Conservation (phyloP, 768 basidiomycete species). For the Lactarius hatsudake region DNA sequence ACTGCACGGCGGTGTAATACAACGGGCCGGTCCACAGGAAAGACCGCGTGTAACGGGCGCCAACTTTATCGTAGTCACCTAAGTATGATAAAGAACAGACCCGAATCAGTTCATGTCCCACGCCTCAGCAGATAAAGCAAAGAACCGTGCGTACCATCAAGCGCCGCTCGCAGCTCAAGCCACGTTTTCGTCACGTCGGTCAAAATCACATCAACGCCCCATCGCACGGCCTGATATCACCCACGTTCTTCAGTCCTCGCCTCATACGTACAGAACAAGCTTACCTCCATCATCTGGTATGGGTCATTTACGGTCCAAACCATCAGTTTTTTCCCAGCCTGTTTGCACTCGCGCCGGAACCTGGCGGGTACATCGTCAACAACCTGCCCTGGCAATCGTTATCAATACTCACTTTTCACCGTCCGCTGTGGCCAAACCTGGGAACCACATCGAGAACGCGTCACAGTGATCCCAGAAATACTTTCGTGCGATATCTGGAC, state of each 20-base stretch:
- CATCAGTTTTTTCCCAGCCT: conserved; percentile 77
- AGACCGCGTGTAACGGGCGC: conserved; percentile 22
- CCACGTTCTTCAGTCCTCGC: conserved; percentile 32
- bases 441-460: conserved; percentile 84
- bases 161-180: conserved; percentile 38
- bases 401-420: conserved; percentile 57
- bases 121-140: background rate
- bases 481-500: conserved; percentile 65
- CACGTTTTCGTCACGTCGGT: conserved; percentile 44
- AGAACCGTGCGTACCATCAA: conserved; percentile 27
- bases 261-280: conserved; percentile 28
- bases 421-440: conserved; percentile 62
- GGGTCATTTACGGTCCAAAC: conserved; percentile 96
- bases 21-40: conserved; percentile 28
- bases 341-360: conserved; percentile 79
- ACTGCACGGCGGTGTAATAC: conserved; percentile 26
- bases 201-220: conserved; percentile 47
- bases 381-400: background rate
- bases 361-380: conserved; percentile 35
- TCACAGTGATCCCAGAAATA: conserved; percentile 90
- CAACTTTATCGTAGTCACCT: conserved; percentile 29
- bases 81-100: background rate
- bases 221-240: conserved; percentile 53
- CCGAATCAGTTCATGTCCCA: conserved; percentile 3
- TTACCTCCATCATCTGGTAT: conserved; percentile 85